Conservation (phyloP, 106 monocot genomes). For the Phalaenopsis equestris region DNA sequence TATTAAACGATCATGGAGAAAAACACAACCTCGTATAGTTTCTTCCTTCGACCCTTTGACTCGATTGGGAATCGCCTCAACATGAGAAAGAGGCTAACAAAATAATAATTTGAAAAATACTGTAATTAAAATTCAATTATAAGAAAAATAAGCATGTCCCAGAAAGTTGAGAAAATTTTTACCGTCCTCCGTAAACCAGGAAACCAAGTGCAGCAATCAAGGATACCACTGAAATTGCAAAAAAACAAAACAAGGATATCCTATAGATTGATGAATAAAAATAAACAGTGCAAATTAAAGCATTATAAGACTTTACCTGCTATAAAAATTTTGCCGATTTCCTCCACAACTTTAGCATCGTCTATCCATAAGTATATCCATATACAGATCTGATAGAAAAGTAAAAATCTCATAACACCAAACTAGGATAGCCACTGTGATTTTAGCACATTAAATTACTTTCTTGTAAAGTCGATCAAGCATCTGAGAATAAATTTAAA, state of each 20-base stretch:
- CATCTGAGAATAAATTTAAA: background rate
- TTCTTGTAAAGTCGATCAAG: background rate
- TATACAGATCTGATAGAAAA: constrained; percentile 39
- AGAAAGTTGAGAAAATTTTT: background rate
- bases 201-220: constrained; percentile 60
- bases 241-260: background rate
- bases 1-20: background rate
- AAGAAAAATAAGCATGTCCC: background rate
- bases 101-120: background rate
- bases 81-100: constrained; percentile 53
- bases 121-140: background rate
- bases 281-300: background rate
- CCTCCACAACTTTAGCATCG: constrained; percentile 32
- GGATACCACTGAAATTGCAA: constrained; percentile 41
- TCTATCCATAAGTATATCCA: constrained; percentile 64
- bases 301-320: constrained; percentile 31
- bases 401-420: background rate
- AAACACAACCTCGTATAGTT: constrained; percentile 52
- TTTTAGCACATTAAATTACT: background rate
- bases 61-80: constrained; percentile 71
- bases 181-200: constrained; percentile 74
- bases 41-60: constrained; percentile 69
- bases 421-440: background rate
- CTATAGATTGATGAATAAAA: background rate
- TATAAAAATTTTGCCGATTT: constrained; percentile 58